These are phyloP conservation scores for Kwoniella sp. DNA, from an alignment of 768 basidiomycete genomes.

Conservation along the genomic window DNA sequence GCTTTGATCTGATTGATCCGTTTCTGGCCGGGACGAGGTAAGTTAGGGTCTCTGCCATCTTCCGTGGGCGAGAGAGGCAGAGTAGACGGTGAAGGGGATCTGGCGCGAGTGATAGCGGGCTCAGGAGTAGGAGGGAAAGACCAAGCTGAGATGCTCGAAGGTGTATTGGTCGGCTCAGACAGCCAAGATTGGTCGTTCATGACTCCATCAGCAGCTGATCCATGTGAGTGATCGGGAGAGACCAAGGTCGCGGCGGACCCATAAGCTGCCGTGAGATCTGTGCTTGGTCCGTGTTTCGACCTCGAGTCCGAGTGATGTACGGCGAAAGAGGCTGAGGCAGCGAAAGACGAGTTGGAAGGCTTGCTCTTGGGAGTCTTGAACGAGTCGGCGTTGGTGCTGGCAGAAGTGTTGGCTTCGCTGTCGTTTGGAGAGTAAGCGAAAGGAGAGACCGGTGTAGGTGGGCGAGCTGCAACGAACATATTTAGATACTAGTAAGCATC, in stretches of 20 bases:
- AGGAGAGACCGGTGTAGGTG: slow-evolving; percentile 32
- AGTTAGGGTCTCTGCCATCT: slow-evolving; percentile 9
- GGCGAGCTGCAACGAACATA: slow-evolving; percentile 26
- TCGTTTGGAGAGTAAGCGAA: slow-evolving; percentile 32
- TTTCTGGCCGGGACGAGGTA: slow-evolving; percentile 10
- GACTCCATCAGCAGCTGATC: slow-evolving; percentile 7
- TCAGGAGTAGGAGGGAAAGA: slow-evolving; percentile 32
- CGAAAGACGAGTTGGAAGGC: slow-evolving; percentile 19
- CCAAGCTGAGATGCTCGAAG: slow-evolving; percentile 38
- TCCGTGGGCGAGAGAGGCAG: slow-evolving; percentile 6
- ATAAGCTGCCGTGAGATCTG: background rate
- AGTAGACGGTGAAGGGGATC: slow-evolving; percentile 23
- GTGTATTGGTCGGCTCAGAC: slow-evolving; percentile 35
- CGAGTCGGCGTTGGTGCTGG: slow-evolving; percentile 7
- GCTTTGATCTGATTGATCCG: slow-evolving; percentile 3
- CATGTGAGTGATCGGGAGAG: slow-evolving; percentile 8
- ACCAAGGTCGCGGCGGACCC: slow-evolving; percentile 1
- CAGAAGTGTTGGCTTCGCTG: background rate
- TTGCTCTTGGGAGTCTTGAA: slow-evolving; percentile 24
- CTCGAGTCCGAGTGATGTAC: background rate
- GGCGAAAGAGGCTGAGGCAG: slow-evolving; percentile 15
- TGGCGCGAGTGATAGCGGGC: slow-evolving; percentile 31
- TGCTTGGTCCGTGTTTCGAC: background rate
- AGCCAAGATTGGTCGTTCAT: slow-evolving; percentile 35
- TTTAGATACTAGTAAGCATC: too few relatives aligned